Conservation (phyloP, 2,329 filamentous ascomycete species). For the Trichophyton equinum region DNA sequence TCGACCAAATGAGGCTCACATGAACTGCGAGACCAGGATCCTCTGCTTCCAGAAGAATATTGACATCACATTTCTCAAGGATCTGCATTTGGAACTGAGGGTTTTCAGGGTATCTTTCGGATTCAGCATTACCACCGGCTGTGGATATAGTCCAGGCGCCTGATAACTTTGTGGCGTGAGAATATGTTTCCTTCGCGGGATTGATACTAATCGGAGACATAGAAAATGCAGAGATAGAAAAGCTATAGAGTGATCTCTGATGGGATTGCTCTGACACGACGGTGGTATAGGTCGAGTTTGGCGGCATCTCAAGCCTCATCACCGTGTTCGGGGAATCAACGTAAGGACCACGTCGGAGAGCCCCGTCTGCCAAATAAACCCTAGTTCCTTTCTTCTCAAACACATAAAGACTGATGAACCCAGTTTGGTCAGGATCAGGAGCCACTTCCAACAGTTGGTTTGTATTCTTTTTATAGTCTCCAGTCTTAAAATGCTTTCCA, state of each 20-base stretch:
- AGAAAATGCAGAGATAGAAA: constrained; percentile 76
- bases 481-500: constrained; percentile 70
- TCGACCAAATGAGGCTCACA: constrained; percentile 69
- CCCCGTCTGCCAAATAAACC: constrained; percentile 61
- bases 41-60: constrained; percentile 60
- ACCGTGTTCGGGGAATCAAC: constrained; percentile 91
- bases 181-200: constrained; percentile 50
- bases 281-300: constrained; percentile 43
- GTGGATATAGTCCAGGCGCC: constrained; percentile 66
- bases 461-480: constrained; percentile 34
- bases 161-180: constrained; percentile 44
- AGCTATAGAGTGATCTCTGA: constrained; percentile 60
- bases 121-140: constrained; percentile 72
- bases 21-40: constrained; percentile 61
- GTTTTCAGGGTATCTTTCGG: constrained; percentile 65
- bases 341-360: constrained; percentile 64
- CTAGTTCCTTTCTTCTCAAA: constrained; percentile 59
- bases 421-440: constrained; percentile 43
- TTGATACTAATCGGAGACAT: constrained; percentile 48
- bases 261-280: constrained; percentile 71
- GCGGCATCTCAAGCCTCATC: constrained; percentile 55
- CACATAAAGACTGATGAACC: constrained; percentile 78
- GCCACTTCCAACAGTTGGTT: constrained; percentile 22
- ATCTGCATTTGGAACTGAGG: constrained; percentile 63
- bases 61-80: constrained; percentile 49